Conservation (phyloP, 352 stramenopile species). For the Phytopythium cucurbitacearum region DNA sequence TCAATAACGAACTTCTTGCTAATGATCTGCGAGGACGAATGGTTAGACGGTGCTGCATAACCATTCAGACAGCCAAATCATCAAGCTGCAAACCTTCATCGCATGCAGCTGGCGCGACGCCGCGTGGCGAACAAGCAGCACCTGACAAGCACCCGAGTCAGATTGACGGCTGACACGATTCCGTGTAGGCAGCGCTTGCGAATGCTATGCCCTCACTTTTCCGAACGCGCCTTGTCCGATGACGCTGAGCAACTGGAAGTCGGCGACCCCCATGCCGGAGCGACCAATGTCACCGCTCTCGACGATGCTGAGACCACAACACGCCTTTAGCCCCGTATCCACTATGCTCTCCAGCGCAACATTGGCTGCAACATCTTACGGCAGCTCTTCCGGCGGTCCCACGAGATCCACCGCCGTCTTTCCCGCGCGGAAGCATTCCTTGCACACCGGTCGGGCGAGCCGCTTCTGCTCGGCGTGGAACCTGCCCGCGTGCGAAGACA, state of each 20-base stretch:
- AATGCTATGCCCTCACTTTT: constrained; percentile 22
- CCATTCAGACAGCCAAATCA: not conserved
- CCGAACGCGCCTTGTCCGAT: constrained; percentile 88
- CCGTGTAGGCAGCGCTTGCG: no score
- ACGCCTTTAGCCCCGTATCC: constrained; percentile 1
- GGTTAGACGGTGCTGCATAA: not conserved
- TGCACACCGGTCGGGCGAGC: constrained; percentile 54
- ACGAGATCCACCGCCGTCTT: constrained; percentile 27
- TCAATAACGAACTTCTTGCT: constrained; percentile 82
- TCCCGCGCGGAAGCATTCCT: constrained; percentile 65
- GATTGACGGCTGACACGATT: no score
- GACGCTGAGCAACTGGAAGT: constrained; percentile 98
- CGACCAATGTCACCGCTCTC: constrained; percentile 14
- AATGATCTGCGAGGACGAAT: constrained; percentile 57
- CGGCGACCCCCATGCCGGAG: constrained; percentile 66
- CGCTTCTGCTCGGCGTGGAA: constrained; percentile 57
- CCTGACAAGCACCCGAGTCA: constrained; percentile 16
- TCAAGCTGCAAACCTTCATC: constrained; percentile 55
- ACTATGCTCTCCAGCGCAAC: not conserved
- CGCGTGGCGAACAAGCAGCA: constrained; percentile 69
- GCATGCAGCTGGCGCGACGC: constrained; percentile 57
- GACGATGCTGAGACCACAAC: not conserved
- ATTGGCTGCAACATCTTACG: constrained; percentile 3
- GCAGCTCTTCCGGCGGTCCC: constrained; percentile 22
- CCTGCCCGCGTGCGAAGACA: constrained; percentile 12